Evolutionary conservation across 495 filamentous ascomycete species (phyloP), one percentile per base, ranked within the genome.

Genomic region (Penicillium goetzii): DNA sequence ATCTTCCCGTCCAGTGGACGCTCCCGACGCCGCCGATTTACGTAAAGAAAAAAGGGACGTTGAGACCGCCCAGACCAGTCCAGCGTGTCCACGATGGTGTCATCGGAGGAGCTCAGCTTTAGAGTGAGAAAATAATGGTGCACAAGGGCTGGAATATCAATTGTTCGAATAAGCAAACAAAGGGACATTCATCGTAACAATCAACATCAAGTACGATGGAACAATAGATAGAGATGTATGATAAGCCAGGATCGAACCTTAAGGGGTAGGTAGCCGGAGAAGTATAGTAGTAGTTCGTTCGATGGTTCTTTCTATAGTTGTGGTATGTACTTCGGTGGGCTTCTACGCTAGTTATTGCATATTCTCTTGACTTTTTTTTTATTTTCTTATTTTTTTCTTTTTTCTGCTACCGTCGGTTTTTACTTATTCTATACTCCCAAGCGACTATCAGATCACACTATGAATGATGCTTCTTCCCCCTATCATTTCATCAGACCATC

Each of bases 11-110:
- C 51, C 56, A 60, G 30, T 49, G 54, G 50, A 23, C 38, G 38
- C 50, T 52, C 67, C 70, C 70, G 67, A 68, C 63, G 41, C 33
- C 56, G 64, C 68, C 65, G 68, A 71, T 73, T 76, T 76, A 76
- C 73, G 73, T 76, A 76, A 76, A 73, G 66, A 17, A 71, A 68
- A 67, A 67, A 56, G 32, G 50, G n/a, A 52, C 15, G 41, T 60
- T 34, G 58, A 55, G 62, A 61, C 53, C 50, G 60, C 53, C 59
- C 50, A 55, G 59, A 19, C 59, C 50, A 61, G 59, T 21, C 36
- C 19, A 38, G 50, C 33, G 32, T 28, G 33, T 43, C 33, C 55
- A 51, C 64, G 53, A 66, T 71, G 65, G 60, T 67, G 65, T 65
- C 60, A 63, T 63, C 43, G 32, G 47, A 38, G 21, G 34, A 19